Conservation (phyloP, 2,329 filamentous ascomycete species). For the Aureobasidium sp. region DNA sequence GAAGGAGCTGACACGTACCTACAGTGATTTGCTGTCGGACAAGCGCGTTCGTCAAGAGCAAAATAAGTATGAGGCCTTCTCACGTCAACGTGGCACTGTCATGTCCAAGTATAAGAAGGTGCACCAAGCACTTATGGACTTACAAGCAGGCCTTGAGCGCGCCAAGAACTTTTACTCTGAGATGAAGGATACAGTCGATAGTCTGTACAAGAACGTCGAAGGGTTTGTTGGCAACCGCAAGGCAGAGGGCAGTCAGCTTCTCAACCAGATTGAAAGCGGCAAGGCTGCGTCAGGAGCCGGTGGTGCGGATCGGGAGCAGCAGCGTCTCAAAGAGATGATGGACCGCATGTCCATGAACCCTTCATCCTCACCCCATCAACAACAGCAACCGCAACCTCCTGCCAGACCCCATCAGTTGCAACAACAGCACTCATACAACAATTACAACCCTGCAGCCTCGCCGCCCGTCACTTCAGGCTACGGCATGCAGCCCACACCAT, state of each 20-base stretch:
- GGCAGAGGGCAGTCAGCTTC: slow-evolving; percentile 80
- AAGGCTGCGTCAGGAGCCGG: slow-evolving; percentile 47
- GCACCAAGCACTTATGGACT: slow-evolving; percentile 85
- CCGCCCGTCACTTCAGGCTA: slow-evolving; percentile 40
- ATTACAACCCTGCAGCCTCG: slow-evolving; percentile 43
- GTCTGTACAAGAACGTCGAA: slow-evolving; percentile 89
- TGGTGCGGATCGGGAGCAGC: slow-evolving; percentile 72
- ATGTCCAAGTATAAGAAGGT: slow-evolving; percentile 83
- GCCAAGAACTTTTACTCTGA: slow-evolving; percentile 92
- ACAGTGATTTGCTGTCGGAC: slow-evolving; percentile 83
- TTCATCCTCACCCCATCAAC: slow-evolving; percentile 18
- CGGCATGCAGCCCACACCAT: slow-evolving; percentile 20
- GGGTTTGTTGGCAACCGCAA: slow-evolving; percentile 92
- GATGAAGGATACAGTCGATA: slow-evolving; percentile 91
- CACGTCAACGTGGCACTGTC: slow-evolving; percentile 70
- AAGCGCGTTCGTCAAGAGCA: slow-evolving; percentile 90
- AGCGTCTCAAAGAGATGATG: slow-evolving; percentile 82
- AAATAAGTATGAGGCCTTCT: slow-evolving; percentile 86
- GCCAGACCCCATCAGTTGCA: slow-evolving; percentile 35
- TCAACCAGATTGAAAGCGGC: slow-evolving; percentile 78
- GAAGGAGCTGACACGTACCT: slow-evolving; percentile 84
- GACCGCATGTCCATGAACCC: slow-evolving; percentile 84
- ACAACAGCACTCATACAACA: slow-evolving; percentile 28
- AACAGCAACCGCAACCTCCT: slow-evolving; percentile 29
- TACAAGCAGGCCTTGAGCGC: slow-evolving; percentile 74